A percentile compares a stretch with the other conserved stretches of the same genome.
These are phyloP conservation scores for Boletus calvinii DNA, from an alignment of 1,284 basidiomycete genomes.

Conservation along the genomic window DNA sequence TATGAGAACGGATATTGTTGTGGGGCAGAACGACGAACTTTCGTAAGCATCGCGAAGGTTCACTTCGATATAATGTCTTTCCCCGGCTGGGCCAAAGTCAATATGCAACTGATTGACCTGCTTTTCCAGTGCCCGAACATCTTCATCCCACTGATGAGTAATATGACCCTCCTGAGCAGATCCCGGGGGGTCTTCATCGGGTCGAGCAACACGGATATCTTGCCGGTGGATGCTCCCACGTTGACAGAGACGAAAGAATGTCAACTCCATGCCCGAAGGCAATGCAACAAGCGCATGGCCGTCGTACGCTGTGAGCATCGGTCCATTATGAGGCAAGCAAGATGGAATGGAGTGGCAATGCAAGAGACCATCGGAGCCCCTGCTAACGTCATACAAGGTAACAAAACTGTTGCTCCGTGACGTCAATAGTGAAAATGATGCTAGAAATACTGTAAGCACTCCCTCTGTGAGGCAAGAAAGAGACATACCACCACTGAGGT, in stretches of 20 bases:
- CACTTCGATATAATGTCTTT: slow-evolving; percentile 43
- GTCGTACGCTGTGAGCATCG: slow-evolving; percentile 33
- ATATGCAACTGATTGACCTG: slow-evolving; percentile 26
- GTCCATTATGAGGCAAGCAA: slow-evolving; percentile 37
- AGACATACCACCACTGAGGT: slow-evolving; percentile 39
- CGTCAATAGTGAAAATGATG: slow-evolving; percentile 50
- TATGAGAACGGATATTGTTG: slow-evolving; percentile 5
- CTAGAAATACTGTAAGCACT: slow-evolving; percentile 25
- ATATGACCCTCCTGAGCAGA: slow-evolving; percentile 2
- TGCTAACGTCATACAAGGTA: slow-evolving; percentile 61
- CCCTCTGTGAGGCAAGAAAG: neutral
- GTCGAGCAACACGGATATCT: slow-evolving; percentile 35
- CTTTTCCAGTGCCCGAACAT: slow-evolving; percentile 41
- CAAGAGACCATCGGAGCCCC: slow-evolving; percentile 39
- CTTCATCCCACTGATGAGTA: slow-evolving; percentile 40
- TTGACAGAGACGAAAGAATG: slow-evolving; percentile 48
- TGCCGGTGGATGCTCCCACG: slow-evolving; percentile 48
- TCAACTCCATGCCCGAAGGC: slow-evolving; percentile 35
- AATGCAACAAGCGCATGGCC: slow-evolving; percentile 48
- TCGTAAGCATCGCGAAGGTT: slow-evolving; percentile 53
- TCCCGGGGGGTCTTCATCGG: slow-evolving; percentile 3
- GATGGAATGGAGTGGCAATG: slow-evolving; percentile 47
- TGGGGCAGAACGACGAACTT: slow-evolving; percentile 35
- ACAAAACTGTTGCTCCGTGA: slow-evolving; percentile 57
- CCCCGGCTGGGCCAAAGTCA: slow-evolving; percentile 47